A percentile compares a stretch with the other conserved stretches of the same genome.
phyloP scores from a whole-genome alignment of 2,329 filamentous ascomycete genomes.

The Dactylellina parvicollis region DNA sequence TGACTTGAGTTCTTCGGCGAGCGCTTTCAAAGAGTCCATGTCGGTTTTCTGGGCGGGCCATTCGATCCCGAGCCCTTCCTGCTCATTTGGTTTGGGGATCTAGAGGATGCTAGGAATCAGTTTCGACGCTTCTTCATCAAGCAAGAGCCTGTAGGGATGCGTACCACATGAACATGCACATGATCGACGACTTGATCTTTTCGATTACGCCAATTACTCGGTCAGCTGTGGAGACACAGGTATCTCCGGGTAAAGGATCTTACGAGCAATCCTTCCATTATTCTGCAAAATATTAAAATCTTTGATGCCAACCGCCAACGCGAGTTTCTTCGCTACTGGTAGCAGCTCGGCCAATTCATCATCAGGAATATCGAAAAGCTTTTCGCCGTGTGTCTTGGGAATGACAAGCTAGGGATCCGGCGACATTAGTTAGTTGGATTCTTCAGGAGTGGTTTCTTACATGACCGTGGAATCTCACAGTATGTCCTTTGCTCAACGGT shows the following conservation, averaged over 20 bases:
- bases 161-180: constrained; percentile 94
- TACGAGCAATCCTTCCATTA: constrained; percentile 90
- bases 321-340: constrained; percentile 88
- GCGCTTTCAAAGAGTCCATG: constrained; percentile 82
- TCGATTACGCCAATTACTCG: neutral
- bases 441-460: no score
- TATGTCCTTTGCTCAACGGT: constrained; percentile 86
- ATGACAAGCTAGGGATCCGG: constrained; percentile 94
- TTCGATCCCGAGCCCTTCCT: constrained; percentile 78
- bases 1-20: constrained; percentile 84
- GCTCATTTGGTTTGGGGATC: constrained; percentile 92
- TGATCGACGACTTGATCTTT: constrained; percentile 60
- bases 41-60: constrained; percentile 82
- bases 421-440: constrained; percentile 63
- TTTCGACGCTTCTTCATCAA: neutral
- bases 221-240: neutral
- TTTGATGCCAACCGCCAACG: constrained; percentile 75
- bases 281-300: constrained; percentile 98
- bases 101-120: constrained; percentile 59
- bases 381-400: constrained; percentile 91
- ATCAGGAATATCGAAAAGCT: constrained; percentile 91
- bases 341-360: constrained; percentile 84
- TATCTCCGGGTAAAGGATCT: constrained; percentile 62
- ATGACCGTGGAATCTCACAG: constrained; percentile 69
- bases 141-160: constrained; percentile 54